These are phyloP conservation scores for Candida incommunis DNA, from an alignment of 805 yeast genomes.

Conservation along the genomic window DNA sequence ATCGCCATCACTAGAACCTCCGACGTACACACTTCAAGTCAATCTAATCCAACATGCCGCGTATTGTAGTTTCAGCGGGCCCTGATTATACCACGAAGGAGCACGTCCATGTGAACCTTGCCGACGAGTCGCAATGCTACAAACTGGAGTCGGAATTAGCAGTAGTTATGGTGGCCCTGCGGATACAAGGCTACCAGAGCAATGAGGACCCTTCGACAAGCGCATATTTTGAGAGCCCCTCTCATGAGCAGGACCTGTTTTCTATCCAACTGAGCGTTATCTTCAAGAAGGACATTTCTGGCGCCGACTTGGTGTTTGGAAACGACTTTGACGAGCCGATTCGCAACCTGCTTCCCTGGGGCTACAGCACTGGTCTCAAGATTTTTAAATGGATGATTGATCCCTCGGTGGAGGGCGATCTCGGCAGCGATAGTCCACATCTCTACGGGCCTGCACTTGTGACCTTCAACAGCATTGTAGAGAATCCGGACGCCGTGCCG, in stretches of 20 bases:
- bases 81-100: constrained; percentile 9
- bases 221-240: constrained; percentile 15
- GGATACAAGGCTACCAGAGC: constrained; percentile 35
- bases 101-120: constrained; percentile 28
- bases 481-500: constrained; percentile 7
- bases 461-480: constrained; percentile 36
- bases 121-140: constrained; percentile 26
- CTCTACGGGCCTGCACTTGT: constrained; percentile 48
- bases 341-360: constrained; percentile 42
- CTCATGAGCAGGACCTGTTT: constrained; percentile 17
- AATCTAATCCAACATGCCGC: constrained; percentile 2
- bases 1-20: no score
- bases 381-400: constrained; percentile 45
- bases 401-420: constrained; percentile 51
- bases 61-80: constrained; percentile 10
- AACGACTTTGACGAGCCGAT: constrained; percentile 54
- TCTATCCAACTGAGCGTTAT: constrained; percentile 28
- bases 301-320: constrained; percentile 48
- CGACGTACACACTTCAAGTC: no score
- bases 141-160: constrained; percentile 27
- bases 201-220: constrained; percentile 14
- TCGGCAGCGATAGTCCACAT: constrained; percentile 45
- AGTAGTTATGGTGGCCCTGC: constrained; percentile 22
- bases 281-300: constrained; percentile 31
- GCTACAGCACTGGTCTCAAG: constrained; percentile 38